Evolutionary conservation across 306 rosid genomes (phyloP).

Genomic region (Mimosa pudica): DNA sequence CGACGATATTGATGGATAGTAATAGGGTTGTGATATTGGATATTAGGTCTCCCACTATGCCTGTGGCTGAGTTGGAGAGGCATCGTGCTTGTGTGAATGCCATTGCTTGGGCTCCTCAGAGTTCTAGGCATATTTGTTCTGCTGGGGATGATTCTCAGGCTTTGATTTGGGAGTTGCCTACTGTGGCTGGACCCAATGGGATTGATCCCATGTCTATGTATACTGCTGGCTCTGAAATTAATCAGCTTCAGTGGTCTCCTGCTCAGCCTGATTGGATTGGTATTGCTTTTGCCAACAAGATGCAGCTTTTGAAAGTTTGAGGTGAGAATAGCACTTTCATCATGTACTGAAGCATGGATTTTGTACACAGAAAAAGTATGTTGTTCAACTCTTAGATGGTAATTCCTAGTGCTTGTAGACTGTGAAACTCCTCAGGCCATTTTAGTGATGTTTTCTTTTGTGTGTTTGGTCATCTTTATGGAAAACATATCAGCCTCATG

Average conservation of each 20-base stretch:
- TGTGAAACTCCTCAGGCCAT: slow-evolving; percentile 2
- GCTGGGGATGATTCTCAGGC: slow-evolving; percentile 92
- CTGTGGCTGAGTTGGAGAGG: slow-evolving; percentile 94
- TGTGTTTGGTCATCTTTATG: slow-evolving; percentile 2
- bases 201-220: slow-evolving; percentile 85
- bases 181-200: slow-evolving; percentile 73
- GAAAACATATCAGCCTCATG: background rate
- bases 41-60: slow-evolving; percentile 81
- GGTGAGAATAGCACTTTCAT: slow-evolving; percentile 19
- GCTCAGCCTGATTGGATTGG: slow-evolving; percentile 92
- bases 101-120: slow-evolving; percentile 79
- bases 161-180: slow-evolving; percentile 88
- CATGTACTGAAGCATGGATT: slow-evolving; percentile 26
- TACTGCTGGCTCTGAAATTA: slow-evolving; percentile 69
- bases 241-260: slow-evolving; percentile 91
- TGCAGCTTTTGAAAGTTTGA: slow-evolving; percentile 94
- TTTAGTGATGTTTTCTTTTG: slow-evolving; percentile 6
- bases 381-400: slow-evolving; percentile 5
- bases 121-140: slow-evolving; percentile 68
- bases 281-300: slow-evolving; percentile 79
- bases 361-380: background rate
- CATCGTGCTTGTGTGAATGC: slow-evolving; percentile 71
- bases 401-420: background rate
- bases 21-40: slow-evolving; percentile 87
- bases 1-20: slow-evolving; percentile 86